phyloP scores from a whole-genome alignment of 2,329 filamentous ascomycete species.

The Curvularia eragrostidis region DNA sequence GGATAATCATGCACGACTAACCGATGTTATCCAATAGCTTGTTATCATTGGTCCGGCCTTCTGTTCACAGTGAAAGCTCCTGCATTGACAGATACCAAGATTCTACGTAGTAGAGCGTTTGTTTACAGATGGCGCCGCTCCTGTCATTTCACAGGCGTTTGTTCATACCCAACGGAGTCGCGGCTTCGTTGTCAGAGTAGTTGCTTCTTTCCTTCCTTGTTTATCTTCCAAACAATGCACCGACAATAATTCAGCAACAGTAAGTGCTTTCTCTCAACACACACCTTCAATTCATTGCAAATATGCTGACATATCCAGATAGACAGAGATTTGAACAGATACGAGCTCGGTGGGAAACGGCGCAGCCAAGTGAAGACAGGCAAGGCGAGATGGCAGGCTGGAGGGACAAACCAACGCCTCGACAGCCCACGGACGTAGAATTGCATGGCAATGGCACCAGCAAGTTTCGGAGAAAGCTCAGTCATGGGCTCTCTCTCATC shows the following conservation, averaged over 20 bases:
- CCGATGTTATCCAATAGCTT: background rate
- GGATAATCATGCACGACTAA: background rate
- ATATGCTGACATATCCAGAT: slow-evolving; percentile 47
- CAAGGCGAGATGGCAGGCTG: slow-evolving; percentile 37
- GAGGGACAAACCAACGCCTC: slow-evolving; percentile 29
- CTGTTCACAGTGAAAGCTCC: background rate
- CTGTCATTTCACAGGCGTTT: slow-evolving; percentile 1
- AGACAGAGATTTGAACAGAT: slow-evolving; percentile 41
- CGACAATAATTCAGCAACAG: slow-evolving; percentile 19
- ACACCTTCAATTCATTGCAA: slow-evolving; percentile 23
- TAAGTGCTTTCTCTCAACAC: slow-evolving; percentile 21
- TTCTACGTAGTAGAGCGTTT: background rate
- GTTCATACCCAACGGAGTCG: slow-evolving; percentile 19
- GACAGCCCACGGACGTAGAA: slow-evolving; percentile 20
- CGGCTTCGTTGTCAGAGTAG: slow-evolving; percentile 8
- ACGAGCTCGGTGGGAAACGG: slow-evolving; percentile 45
- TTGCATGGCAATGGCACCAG: slow-evolving; percentile 20
- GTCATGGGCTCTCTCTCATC: slow-evolving; percentile 43
- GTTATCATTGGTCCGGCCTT: no score
- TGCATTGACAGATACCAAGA: background rate
- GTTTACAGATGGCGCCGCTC: background rate
- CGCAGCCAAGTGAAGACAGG: slow-evolving; percentile 18
- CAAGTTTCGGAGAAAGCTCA: slow-evolving; percentile 45
- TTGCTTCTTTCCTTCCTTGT: slow-evolving; percentile 28
- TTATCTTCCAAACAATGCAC: slow-evolving; percentile 18